Evolutionary conservation across 306 rosid genomes (phyloP).

Genomic region (Herpetospermum pedunculosum): DNA sequence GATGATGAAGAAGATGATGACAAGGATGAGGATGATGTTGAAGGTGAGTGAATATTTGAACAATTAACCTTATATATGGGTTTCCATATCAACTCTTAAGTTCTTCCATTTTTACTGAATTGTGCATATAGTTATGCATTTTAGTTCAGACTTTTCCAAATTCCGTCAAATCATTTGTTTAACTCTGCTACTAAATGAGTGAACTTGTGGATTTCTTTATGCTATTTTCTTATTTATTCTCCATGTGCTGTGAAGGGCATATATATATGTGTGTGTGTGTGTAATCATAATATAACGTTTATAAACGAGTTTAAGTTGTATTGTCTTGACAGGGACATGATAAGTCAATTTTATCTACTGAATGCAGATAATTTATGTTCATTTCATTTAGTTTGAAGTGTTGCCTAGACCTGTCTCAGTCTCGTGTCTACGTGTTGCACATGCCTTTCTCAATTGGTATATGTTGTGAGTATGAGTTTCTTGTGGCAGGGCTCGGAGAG

Average conservation of each 20-base stretch:
- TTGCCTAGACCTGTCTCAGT: background rate
- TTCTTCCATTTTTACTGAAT: background rate
- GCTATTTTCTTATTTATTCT: background rate
- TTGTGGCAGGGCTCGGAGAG: constrained; percentile 25
- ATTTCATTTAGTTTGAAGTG: background rate
- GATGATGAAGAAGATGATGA: constrained; percentile 61
- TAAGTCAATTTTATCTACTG: background rate
- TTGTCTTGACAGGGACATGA: background rate
- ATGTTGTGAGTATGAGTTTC: background rate
- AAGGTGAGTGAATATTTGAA: constrained; percentile 38
- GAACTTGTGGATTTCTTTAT: background rate
- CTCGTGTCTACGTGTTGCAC: background rate
- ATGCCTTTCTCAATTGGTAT: background rate
- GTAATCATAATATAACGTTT: background rate
- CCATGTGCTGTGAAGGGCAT: background rate
- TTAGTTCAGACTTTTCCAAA: background rate
- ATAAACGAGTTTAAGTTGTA: background rate
- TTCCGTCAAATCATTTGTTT: background rate
- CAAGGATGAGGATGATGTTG: constrained; percentile 48
- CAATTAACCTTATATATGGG: background rate
- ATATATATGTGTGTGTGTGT: background rate
- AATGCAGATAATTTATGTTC: background rate
- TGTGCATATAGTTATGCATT: background rate
- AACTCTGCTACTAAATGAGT: background rate
- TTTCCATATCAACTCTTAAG: background rate